Base-by-base conservation (phyloP, 768 basidiomycete genomes). In the Mycena capillaripes region DNA sequence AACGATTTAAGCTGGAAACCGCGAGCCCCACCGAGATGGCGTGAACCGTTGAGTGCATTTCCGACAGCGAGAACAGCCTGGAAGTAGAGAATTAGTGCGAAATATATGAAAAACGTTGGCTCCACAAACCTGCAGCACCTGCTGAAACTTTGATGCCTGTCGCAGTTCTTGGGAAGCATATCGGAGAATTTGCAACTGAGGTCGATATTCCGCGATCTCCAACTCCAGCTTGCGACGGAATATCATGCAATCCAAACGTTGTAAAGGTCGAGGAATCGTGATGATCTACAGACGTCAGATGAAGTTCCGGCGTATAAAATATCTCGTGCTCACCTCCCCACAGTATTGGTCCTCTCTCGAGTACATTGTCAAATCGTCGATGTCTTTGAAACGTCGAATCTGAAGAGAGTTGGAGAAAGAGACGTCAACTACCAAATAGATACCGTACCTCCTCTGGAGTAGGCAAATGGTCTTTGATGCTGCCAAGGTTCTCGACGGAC, bases 331-430 rank as follows among this genome's bases (percentile, higher is more conserved):
- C 66, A 95, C 95, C 87, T 95, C 89, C 69, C 83, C 83, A 76
- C 96, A 93, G 81, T 94, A 97, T 76, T 92, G 92, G 77, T 98
- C 97, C 21, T 95, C 91, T 69, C 93, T 93, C 5, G 95, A 90
- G 11, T 97, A 86, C 77, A 92, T 93, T 48, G 86, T 84, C 16
- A 93, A 82, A 69, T 97, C 92, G 3, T 87, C 91, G 77, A 93
- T 95, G 30, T 89, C 89, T 69, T 87, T 90, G 48, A 97, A 86
- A 16, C 91, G 85, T 16, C 87, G 84, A 56, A 91, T 82, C 93
- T 95, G 29, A 23, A 66, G 60, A 23, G 69, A 30, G 21, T 64
- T 48, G 34, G 9, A 58, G n/a, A n/a, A n/a, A 29, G 55, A 29
- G 17, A 46, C 36, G 6, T 42, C 7, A 12, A n/a, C 46, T 32